A percentile compares a stretch with the other conserved stretches of the same genome.
phyloP scores from a whole-genome alignment of 345 rosid genomes.

The Eucalyptus pauciflora region DNA sequence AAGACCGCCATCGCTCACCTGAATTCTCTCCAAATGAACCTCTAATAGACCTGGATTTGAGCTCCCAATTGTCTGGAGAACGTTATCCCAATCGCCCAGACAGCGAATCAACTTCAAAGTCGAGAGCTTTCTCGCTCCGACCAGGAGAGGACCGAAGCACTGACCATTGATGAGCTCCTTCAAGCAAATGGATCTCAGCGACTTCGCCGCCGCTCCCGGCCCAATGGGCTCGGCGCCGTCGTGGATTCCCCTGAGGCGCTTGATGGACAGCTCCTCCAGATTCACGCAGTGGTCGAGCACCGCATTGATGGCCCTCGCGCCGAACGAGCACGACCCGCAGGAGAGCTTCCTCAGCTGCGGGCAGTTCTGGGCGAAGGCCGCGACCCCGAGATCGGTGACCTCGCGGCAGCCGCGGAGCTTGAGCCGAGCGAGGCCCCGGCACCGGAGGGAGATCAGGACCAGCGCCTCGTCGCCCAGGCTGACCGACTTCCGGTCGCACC shows the following conservation, averaged over 20 bases:
- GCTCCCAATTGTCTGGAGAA: constrained; percentile 38
- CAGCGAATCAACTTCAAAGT: constrained; percentile 68
- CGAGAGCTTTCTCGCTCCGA: constrained; percentile 31
- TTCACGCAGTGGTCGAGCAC: constrained; percentile 44
- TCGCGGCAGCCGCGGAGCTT: constrained; percentile 96
- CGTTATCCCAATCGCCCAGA: constrained; percentile 72
- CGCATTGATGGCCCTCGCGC: constrained; percentile 61
- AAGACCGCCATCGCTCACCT: constrained; percentile 56
- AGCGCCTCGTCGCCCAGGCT: constrained; percentile 64
- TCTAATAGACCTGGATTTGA: constrained; percentile 19
- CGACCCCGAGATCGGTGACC: constrained; percentile 69
- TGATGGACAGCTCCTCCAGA: constrained; percentile 51
- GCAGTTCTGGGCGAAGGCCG: constrained; percentile 42
- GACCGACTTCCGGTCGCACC: constrained; percentile 53
- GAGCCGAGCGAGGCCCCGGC: constrained; percentile 56
- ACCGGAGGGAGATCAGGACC: constrained; percentile 38
- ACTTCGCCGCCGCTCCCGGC: constrained; percentile 21
- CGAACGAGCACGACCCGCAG: constrained; percentile 72
- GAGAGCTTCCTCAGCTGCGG: constrained; percentile 53
- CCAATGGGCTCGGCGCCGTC: constrained; percentile 28
- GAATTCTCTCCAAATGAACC: constrained; percentile 77
- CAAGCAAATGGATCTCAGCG: constrained; percentile 55
- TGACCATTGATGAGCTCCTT: constrained; percentile 75
- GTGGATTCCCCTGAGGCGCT: constrained; percentile 51
- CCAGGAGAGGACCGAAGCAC: constrained; percentile 49